These are phyloP conservation scores for Leccinum fibrillosum DNA, from an alignment of 768 basidiomycete species.

Conservation along the genomic window DNA sequence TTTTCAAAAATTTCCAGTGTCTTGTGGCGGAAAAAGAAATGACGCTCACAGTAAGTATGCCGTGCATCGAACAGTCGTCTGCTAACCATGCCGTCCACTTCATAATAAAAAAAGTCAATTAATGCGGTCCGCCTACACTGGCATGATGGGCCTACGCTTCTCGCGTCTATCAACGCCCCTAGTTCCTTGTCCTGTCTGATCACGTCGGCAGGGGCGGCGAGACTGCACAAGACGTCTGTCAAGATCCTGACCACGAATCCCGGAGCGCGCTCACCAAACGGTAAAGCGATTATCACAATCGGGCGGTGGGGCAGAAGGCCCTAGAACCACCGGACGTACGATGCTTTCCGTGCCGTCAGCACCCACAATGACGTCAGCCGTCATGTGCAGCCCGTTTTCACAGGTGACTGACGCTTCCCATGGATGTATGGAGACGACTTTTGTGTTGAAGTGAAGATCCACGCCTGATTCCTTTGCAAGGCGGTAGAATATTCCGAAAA, in stretches of 20 bases:
- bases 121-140: background rate
- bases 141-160: conserved; percentile 6
- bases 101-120: background rate
- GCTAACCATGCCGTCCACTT: conserved; percentile 25
- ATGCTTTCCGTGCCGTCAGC: conserved; percentile 58
- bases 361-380: conserved; percentile 53
- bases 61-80: conserved; percentile 19
- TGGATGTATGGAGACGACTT: conserved; percentile 34
- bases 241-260: background rate
- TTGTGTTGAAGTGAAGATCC: conserved; percentile 39
- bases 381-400: conserved; percentile 39
- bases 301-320: conserved; percentile 2
- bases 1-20: background rate
- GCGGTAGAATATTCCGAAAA: conserved; percentile 47
- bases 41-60: conserved; percentile 17
- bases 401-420: conserved; percentile 32
- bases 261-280: conserved; percentile 11
- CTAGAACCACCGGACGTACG: conserved; percentile 34
- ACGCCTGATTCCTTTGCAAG: conserved; percentile 47
- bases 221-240: conserved; percentile 1
- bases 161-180: conserved; percentile 1
- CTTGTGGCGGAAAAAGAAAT: background rate
- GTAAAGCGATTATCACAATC: conserved; percentile 15
- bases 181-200: conserved; percentile 20
- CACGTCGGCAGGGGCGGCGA: conserved; percentile 16